Evolutionary conservation across 768 basidiomycete genomes (phyloP).

Genomic region (Pleurotus citrinopileatus): DNA sequence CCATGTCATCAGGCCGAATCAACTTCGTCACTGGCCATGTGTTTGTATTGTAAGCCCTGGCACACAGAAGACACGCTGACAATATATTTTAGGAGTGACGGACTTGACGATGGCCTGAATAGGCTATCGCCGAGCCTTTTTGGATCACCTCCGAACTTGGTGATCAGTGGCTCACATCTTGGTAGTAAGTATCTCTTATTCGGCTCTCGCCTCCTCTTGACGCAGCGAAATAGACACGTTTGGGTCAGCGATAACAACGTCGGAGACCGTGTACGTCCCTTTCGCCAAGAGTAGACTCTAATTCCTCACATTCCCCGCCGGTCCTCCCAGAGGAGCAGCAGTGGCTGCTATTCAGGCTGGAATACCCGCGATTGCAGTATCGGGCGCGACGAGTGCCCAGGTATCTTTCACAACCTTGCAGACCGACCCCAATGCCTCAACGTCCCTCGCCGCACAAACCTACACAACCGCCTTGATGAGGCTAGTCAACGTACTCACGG

Average conservation of each 20-base stretch:
- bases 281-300: too few relatives aligned
- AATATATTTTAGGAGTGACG: constrained; percentile 8
- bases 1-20: too few relatives aligned
- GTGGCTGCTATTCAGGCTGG: constrained; percentile 31
- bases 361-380: constrained; percentile 34
- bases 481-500: constrained; percentile 20
- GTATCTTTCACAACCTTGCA: constrained; percentile 36
- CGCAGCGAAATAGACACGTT: constrained; percentile 17
- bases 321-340: constrained; percentile 29
- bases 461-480: constrained; percentile 27
- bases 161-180: constrained; percentile 34
- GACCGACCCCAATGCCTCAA: constrained; percentile 21
- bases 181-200: constrained; percentile 19
- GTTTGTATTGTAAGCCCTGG: background rate
- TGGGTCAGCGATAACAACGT: constrained; percentile 18
- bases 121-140: constrained; percentile 30
- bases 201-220: background rate
- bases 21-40: constrained; percentile 15
- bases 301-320: background rate
- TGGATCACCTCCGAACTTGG: constrained; percentile 27
- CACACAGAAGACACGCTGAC: background rate
- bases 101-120: constrained; percentile 25
- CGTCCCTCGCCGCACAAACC: constrained; percentile 23
- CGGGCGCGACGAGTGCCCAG: constrained; percentile 26
- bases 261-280: constrained; percentile 22